A percentile compares a stretch with the other conserved stretches of the same genome.
Conservation (phyloP, 2,329 filamentous ascomycete species). For the Hypoxylon sp. region DNA sequence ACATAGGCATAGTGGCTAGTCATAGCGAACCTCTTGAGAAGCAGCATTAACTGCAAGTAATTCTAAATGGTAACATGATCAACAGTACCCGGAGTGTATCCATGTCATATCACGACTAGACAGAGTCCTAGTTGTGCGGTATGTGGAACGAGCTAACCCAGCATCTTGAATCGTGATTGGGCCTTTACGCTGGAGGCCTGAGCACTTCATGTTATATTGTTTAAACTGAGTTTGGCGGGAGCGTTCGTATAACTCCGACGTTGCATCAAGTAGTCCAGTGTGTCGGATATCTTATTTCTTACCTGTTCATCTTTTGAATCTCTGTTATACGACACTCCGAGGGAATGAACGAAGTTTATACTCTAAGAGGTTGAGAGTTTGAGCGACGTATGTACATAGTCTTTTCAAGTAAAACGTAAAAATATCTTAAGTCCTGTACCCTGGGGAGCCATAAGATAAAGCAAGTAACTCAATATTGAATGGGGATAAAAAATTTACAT, state of each 20-base stretch:
- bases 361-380: not conserved
- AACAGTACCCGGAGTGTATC: constrained; percentile 4
- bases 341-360: constrained; percentile 7
- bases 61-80: constrained; percentile 14
- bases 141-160: constrained; percentile 20
- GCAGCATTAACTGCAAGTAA: constrained; percentile 8
- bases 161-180: constrained; percentile 14
- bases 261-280: constrained; percentile 1
- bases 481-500: constrained; percentile 1
- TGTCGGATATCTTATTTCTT: constrained; percentile 14
- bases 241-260: constrained; percentile 1
- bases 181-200: constrained; percentile 5
- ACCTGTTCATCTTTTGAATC: not conserved
- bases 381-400: not conserved
- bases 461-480: not conserved
- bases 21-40: constrained; percentile 9
- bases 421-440: too few relatives aligned
- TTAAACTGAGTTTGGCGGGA: constrained; percentile 3
- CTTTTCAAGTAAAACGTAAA: not conserved
- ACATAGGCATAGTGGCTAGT: constrained; percentile 9
- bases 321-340: not conserved
- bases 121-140: constrained; percentile 13
- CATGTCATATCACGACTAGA: constrained; percentile 15
- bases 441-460: not conserved
- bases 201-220: constrained; percentile 19